These are phyloP conservation scores for Hymenoscyphus repandus DNA, from an alignment of 2,329 filamentous ascomycete species.

Conservation along the genomic window DNA sequence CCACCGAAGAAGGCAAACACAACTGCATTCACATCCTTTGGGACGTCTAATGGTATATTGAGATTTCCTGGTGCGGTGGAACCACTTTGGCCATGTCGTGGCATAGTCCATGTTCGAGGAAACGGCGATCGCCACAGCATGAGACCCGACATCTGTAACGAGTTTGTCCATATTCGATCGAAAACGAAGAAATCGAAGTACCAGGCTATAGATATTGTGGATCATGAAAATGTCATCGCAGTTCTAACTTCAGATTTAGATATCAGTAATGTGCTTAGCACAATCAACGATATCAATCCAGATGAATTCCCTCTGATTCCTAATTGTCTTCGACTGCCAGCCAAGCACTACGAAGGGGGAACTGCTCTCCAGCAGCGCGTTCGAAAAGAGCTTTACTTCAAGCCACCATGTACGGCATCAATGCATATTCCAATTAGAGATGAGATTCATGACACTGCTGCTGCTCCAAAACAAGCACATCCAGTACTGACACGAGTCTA, in stretches of 20 bases:
- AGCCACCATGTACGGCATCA: slow-evolving; percentile 3
- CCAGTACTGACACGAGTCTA: slow-evolving; percentile 57
- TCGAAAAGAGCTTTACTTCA: slow-evolving; percentile 37
- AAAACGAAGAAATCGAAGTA: slow-evolving; percentile 27
- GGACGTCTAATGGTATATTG: slow-evolving; percentile 28
- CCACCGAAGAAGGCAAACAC: slow-evolving; percentile 34
- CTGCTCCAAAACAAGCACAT: slow-evolving; percentile 36
- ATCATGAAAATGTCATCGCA: slow-evolving; percentile 26
- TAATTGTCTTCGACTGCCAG: slow-evolving; percentile 47
- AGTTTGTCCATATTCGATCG: neutral
- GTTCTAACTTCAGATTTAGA: slow-evolving; percentile 17
- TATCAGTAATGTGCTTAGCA: slow-evolving; percentile 15
- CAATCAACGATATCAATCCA: slow-evolving; percentile 22
- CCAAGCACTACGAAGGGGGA: slow-evolving; percentile 54
- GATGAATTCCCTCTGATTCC: slow-evolving; percentile 39
- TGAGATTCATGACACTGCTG: slow-evolving; percentile 30
- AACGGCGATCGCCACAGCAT: neutral
- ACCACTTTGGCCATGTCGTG: slow-evolving; percentile 67
- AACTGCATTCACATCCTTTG: slow-evolving; percentile 21
- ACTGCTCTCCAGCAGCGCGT: slow-evolving; percentile 47
- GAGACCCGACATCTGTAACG: neutral
- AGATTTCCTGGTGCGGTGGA: slow-evolving; percentile 63
- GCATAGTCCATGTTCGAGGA: slow-evolving; percentile 59
- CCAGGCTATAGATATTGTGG: slow-evolving; percentile 20
- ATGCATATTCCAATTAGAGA: slow-evolving; percentile 32